Base-by-base conservation (phyloP, 225 moss, liverwort and hornwort species). In the Ulota crispa region DNA sequence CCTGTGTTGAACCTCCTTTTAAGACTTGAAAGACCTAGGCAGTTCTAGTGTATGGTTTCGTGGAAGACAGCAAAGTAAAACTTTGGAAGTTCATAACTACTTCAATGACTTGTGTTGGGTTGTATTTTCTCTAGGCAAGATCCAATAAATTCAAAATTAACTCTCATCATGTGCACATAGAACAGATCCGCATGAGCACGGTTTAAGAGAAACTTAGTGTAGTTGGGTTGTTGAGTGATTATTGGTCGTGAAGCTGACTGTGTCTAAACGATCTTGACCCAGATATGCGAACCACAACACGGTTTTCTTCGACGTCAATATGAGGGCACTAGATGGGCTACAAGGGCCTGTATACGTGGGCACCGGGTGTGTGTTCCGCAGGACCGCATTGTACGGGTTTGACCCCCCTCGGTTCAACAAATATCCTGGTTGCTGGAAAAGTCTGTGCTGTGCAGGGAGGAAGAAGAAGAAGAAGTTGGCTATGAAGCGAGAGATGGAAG, bases 281-380 rank as follows among this genome's bases (percentile, higher is more conserved):
- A 93, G 96, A 62, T 96, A 96, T 79, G 96, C 96, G n/a, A 96
- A 96, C 72, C 92, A 92, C 57, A 96, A 96, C 71, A 96, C 96
- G 10, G 96, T 96, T 67, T 96, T 96, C 85, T 96, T 96, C 68
- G 96, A 96, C 61, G 93, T 96, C n/a, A 96, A 96, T 70, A 96
- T 96, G 96, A 86, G 94, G 73, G 96, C 96, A 41, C 57, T 96
- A 10, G 96, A 96, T 76, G 96, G 96, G 8, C 83, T 96, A 9
- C 96, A 96, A 82, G 96, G 96, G 24, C 96, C 96, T 20, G 91
- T 96, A 3, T 96, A 96, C 62, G 96, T 96, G 23, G 96, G 96
- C 26, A 96, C 96, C 0, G 96, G 96, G 57, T 93, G 93, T 45
- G 90, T 92, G 37, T 96, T 96, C 85, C 86, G 96, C 23, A 84